phyloP scores from a whole-genome alignment of 2,329 filamentous ascomycete genomes.

The Stemphylium lycopersici region DNA sequence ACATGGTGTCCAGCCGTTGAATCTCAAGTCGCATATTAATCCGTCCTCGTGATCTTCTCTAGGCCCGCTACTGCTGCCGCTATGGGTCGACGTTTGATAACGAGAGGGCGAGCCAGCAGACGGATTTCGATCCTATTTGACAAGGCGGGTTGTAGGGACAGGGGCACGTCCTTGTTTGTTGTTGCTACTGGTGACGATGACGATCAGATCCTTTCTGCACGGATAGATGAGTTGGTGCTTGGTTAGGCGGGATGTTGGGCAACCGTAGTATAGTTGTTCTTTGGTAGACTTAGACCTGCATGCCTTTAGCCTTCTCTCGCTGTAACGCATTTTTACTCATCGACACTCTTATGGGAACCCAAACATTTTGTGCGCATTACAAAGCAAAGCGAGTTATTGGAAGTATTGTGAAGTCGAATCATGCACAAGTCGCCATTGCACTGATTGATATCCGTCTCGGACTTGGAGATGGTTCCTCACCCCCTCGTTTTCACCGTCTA shows the following conservation, averaged over 20 bases:
- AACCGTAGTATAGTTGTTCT: not conserved
- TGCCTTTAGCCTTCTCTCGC: not conserved
- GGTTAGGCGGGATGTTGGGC: not conserved
- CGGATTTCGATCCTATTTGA: constrained; percentile 20
- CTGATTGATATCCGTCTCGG: too few relatives aligned
- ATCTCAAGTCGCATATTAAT: constrained; percentile 12
- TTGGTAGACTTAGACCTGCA: not conserved
- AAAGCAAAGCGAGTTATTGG: too few relatives aligned
- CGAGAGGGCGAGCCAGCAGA: constrained; percentile 30
- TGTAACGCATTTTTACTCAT: not conserved
- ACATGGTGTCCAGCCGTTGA: constrained; percentile 4
- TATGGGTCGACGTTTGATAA: constrained; percentile 31
- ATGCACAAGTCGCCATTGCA: too few relatives aligned
- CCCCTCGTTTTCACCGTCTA: too few relatives aligned
- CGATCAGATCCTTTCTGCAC: not conserved
- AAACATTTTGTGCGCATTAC: too few relatives aligned
- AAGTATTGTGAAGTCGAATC: too few relatives aligned
- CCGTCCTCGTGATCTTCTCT: constrained; percentile 5
- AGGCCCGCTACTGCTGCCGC: constrained; percentile 18
- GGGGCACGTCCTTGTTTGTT: not conserved
- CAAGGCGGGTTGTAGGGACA: too few relatives aligned
- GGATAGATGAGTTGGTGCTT: constrained; percentile 1
- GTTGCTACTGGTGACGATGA: not conserved
- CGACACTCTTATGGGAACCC: not conserved
- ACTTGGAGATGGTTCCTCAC: too few relatives aligned